Evolutionary conservation across 2,329 filamentous ascomycete species (phyloP).

Genomic region (Xylariaceae sp.): DNA sequence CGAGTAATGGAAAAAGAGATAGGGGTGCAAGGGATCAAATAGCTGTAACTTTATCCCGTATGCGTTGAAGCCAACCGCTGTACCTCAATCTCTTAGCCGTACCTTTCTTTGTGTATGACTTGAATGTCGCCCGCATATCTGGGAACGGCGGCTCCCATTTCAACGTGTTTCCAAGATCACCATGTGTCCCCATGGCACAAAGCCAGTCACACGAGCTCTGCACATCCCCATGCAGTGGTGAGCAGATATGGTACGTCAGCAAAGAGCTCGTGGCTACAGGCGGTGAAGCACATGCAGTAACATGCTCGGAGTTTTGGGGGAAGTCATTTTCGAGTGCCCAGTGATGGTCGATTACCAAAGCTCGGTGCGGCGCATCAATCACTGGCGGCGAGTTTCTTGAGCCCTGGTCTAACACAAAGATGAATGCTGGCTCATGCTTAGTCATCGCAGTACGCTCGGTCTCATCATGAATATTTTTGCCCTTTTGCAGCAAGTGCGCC

Average conservation of each 20-base stretch:
- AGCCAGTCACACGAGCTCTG: constrained; percentile 53
- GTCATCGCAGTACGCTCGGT: constrained; percentile 49
- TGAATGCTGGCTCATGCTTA: constrained; percentile 46
- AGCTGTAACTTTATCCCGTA: too few species aligned
- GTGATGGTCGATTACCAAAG: constrained; percentile 64
- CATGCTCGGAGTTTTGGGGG: constrained; percentile 49
- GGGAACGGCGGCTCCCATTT: constrained; percentile 66
- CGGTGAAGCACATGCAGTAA: constrained; percentile 60
- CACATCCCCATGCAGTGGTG: constrained; percentile 50
- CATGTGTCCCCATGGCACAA: constrained; percentile 61
- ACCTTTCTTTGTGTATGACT: constrained; percentile 56
- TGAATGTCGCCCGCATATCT: constrained; percentile 59
- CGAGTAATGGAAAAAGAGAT: too few species aligned
- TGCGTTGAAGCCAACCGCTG: too few species aligned
- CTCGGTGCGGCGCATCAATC: constrained; percentile 45
- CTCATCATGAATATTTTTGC: constrained; percentile 53
- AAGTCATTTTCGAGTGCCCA: constrained; percentile 52
- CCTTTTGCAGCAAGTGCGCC: constrained; percentile 58
- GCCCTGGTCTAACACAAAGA: constrained; percentile 65
- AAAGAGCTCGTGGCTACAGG: constrained; percentile 63
- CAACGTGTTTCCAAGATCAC: constrained; percentile 59
- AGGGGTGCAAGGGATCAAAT: too few species aligned
- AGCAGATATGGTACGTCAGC: constrained; percentile 61
- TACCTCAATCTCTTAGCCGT: too few species aligned
- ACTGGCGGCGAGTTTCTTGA: constrained; percentile 53